phyloP scores from a whole-genome alignment of 352 stramenopile species.

The Thraustochytrium striatum region DNA sequence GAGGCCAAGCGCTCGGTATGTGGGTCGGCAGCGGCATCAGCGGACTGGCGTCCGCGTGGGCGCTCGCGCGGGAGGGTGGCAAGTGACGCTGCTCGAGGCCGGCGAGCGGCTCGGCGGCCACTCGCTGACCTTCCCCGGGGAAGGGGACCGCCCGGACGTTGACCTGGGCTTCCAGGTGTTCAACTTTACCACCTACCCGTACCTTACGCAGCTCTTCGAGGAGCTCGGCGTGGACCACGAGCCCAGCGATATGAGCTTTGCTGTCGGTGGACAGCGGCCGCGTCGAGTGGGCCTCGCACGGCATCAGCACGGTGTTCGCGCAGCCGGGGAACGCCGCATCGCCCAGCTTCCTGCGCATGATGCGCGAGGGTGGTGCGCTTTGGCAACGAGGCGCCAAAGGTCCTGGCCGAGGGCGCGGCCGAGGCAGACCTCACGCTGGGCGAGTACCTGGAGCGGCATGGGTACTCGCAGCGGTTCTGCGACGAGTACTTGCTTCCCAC shows the following conservation, averaged over 20 bases:
- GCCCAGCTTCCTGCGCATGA: conserved; percentile 46
- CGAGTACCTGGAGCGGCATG: conserved; percentile 51
- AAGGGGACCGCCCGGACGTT: conserved; percentile 36
- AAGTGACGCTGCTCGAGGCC: conserved; percentile 52
- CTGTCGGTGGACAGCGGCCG: conserved; percentile 41
- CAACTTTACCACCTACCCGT: conserved; percentile 53
- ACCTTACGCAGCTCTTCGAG: conserved; percentile 52
- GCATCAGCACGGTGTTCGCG: conserved; percentile 21
- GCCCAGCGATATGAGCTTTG: conserved; percentile 50
- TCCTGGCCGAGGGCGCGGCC: conserved; percentile 42
- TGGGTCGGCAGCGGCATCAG: conserved; percentile 49
- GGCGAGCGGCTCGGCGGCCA: conserved; percentile 45
- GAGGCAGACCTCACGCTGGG: conserved; percentile 48
- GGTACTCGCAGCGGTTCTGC: conserved; percentile 49
- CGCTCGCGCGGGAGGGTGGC: conserved; percentile 26
- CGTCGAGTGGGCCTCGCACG: conserved; percentile 51
- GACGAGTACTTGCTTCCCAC: conserved; percentile 51
- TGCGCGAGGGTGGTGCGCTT: conserved; percentile 51
- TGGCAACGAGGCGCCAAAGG: conserved; percentile 28
- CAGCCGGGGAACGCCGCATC: conserved; percentile 45
- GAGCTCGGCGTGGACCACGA: conserved; percentile 50
- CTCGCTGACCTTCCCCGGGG: conserved; percentile 41
- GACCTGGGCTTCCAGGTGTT: conserved; percentile 54
- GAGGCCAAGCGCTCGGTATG: background rate
- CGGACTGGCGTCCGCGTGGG: conserved; percentile 41